Conservation (phyloP, 2,329 filamentous ascomycete species). For the Colletotrichum viniferum region DNA sequence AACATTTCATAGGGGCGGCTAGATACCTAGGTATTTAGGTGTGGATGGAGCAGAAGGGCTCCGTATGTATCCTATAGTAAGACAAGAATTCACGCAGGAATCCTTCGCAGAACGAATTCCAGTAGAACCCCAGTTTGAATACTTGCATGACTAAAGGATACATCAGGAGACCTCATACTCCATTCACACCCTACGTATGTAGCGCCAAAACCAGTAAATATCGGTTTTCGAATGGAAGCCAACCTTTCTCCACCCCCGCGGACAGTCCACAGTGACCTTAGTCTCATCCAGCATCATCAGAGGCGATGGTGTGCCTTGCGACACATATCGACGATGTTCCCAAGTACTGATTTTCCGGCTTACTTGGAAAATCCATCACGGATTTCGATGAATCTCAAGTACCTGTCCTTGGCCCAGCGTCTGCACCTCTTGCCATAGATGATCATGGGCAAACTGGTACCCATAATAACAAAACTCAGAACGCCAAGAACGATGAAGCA, state of each 20-base stretch:
- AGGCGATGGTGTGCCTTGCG: background rate
- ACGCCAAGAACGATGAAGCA: slow-evolving; percentile 58
- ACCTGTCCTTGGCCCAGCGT: slow-evolving; percentile 50
- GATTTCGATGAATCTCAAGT: slow-evolving; percentile 50
- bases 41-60: background rate
- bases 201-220: too few species aligned
- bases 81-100: rapidly evolving
- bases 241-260: background rate
- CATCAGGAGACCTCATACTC: background rate
- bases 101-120: background rate
- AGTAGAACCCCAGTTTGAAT: background rate
- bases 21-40: background rate
- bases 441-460: slow-evolving; percentile 58
- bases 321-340: background rate
- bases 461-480: slow-evolving; percentile 54
- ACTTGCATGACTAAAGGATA: background rate
- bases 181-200: too few species aligned
- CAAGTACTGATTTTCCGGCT: background rate
- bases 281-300: background rate
- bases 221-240: background rate
- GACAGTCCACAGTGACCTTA: background rate
- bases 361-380: slow-evolving; percentile 40
- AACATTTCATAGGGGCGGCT: background rate
- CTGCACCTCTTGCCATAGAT: slow-evolving; percentile 55
- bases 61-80: background rate